Base-by-base conservation (phyloP, 306 rosid genomes). In the Quercus variabilis region DNA sequence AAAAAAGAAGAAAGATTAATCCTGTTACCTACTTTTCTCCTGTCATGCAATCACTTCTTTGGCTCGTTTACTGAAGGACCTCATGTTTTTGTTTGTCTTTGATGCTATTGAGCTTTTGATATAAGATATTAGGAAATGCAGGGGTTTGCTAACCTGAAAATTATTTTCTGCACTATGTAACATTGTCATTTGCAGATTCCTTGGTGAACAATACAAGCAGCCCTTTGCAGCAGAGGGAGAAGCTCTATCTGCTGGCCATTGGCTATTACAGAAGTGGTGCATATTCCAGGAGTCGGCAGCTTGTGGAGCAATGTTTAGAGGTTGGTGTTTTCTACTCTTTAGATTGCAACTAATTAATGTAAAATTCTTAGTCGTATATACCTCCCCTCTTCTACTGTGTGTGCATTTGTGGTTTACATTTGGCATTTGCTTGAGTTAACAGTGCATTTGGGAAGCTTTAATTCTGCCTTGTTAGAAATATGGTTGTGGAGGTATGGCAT, bases 211-310 rank as follows among this genome's bases (percentile, higher is more conserved):
- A 79, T 76, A 71, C 75, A 58, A 79, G 5, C 74, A 81, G 76
- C 75, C 90, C 94, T 76, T 78, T 80, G 85, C 87, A 90, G 56
- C 70, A 75, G 83, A 90, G 97, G 85, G 97, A 94, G 90, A 91
- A 80, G 85, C 81, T 91, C 28, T 94, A 94, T 85, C 98, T 92
- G 71, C 91, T 94, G 74, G 94, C 93, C 52, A 94, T 94, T 87
- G 97, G 98, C 78, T 85, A 88, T 82, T 92, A 91, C 89, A 85
- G 98, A 86, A 86, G 87, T 81, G 88, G 84, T 55, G 90, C 91
- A 59, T 85, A 80, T 83, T 55, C 82, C 1, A 90, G 89, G 90
- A 87, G 98, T 80, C 85, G 97, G 79, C 88, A 87, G 63, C 90
- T 92, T 76, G 56, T 92, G 80, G 97, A 81, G 52, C 92, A 83